Evolutionary conservation across 179 eudicot species (phyloP).

Genomic region (Beta corolliflora): DNA sequence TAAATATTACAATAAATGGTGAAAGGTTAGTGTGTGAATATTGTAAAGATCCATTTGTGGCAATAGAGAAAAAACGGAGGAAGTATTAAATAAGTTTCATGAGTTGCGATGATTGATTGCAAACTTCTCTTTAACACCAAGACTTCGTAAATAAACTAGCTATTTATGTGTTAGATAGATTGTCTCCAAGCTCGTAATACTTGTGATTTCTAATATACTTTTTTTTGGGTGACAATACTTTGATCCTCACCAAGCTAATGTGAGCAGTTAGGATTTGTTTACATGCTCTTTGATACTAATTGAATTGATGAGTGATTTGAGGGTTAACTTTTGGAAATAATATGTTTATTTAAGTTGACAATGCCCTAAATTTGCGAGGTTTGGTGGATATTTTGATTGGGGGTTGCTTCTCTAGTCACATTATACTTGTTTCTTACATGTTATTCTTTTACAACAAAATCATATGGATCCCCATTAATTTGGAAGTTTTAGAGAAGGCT

Average conservation of each 20-base stretch:
- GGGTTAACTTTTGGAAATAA: not conserved
- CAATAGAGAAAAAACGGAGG: too few species aligned
- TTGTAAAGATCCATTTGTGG: too few species aligned
- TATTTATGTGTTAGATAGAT: too few species aligned
- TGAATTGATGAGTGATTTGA: too few species aligned
- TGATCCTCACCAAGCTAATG: not conserved
- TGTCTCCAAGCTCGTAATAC: not conserved
- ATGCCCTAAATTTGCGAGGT: not conserved
- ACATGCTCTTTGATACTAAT: too few species aligned
- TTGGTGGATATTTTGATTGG: not conserved
- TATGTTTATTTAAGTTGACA: not conserved
- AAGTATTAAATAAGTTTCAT: too few species aligned
- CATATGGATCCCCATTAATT: not conserved
- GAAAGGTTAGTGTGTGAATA: too few species aligned
- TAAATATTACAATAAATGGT: too few species aligned
- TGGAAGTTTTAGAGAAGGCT: not conserved
- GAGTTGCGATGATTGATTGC: too few species aligned
- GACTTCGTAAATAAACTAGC: too few species aligned
- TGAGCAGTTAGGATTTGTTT: not conserved
- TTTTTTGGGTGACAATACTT: not conserved
- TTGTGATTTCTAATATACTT: not conserved
- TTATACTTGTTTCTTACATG: not conserved
- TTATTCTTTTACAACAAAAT: not conserved
- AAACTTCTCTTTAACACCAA: too few species aligned
- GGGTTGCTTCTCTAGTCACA: not conserved